Percentiles rank a stretch among this genome's conserved stretches.
Conservation (phyloP, 352 stramenopile genomes). For the Phytophthora podocarpi region DNA sequence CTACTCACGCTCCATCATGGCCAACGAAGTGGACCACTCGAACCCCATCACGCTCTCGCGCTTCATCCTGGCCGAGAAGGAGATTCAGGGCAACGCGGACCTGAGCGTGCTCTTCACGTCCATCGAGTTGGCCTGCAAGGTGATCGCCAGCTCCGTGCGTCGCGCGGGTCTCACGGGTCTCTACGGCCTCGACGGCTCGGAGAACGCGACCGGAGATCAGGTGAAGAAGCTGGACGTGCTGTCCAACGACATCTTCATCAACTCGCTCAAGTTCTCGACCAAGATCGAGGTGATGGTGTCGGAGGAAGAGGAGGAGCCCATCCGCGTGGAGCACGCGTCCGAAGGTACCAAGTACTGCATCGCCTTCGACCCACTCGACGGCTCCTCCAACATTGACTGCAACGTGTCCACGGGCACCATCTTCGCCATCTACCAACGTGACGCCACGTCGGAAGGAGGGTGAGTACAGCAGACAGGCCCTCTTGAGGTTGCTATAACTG, state of each 20-base stretch:
- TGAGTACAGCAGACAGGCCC: conserved; percentile 29
- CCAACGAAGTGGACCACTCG: conserved; percentile 62
- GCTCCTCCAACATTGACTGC: conserved; percentile 99
- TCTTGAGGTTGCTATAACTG: too few relatives aligned
- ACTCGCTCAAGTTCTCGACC: conserved; percentile 96
- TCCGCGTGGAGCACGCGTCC: conserved; percentile 87
- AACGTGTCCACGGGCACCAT: conserved; percentile 99
- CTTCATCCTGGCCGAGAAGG: conserved; percentile 94
- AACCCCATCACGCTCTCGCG: conserved; percentile 94
- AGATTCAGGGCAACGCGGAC: conserved; percentile 92
- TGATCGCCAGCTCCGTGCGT: conserved; percentile 96
- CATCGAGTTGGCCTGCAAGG: conserved; percentile 96
- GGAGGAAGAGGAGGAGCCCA: conserved; percentile 98
- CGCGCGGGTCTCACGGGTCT: conserved; percentile 92
- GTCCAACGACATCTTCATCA: conserved; percentile 99
- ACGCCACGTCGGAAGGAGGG: conserved; percentile 50
- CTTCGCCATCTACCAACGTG: conserved; percentile 97
- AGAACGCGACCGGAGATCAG: conserved; percentile 97
- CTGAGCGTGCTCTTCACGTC: conserved; percentile 96
- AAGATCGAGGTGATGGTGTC: conserved; percentile 98
- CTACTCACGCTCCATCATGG: conserved; percentile 23
- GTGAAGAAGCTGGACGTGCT: conserved; percentile 99
- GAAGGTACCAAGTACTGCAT: conserved; percentile 94
- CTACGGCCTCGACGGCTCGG: conserved; percentile 96
- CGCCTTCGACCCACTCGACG: conserved; percentile 98